Percentiles rank a stretch among this genome's conserved stretches.
Conservation (phyloP, 805 yeast genomes). For the Candida manassasensis region DNA sequence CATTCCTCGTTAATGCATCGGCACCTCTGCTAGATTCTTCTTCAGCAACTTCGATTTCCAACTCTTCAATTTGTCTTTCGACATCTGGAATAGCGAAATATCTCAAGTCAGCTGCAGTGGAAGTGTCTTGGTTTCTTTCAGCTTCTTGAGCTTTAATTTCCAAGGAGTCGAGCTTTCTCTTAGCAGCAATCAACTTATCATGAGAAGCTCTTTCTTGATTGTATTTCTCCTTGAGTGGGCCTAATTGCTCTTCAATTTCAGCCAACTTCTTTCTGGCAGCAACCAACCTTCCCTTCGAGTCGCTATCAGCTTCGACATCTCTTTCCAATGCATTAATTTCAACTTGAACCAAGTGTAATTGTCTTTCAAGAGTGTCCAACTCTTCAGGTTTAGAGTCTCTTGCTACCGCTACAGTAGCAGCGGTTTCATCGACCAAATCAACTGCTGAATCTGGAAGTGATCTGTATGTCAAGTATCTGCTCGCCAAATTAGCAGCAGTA, state of each 20-base stretch:
- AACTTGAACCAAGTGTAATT: constrained; percentile 84
- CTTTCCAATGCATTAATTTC: constrained; percentile 96
- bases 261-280: constrained; percentile 77
- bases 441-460: constrained; percentile 96
- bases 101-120: constrained; percentile 90
- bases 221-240: constrained; percentile 81
- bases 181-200: constrained; percentile 83
- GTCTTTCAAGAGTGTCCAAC: constrained; percentile 88
- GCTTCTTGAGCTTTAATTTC: constrained; percentile 94
- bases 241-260: constrained; percentile 75
- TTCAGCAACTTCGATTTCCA: constrained; percentile 75
- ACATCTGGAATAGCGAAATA: constrained; percentile 97
- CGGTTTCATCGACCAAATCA: constrained; percentile 91
- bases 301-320: constrained; percentile 78
- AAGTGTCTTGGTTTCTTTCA: constrained; percentile 93
- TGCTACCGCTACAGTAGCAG: constrained; percentile 96
- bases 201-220: constrained; percentile 85
- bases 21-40: constrained; percentile 60
- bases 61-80: constrained; percentile 63
- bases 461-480: constrained; percentile 90
- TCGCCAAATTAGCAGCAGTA: constrained; percentile 90
- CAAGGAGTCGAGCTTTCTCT: constrained; percentile 86
- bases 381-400: constrained; percentile 98
- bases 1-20: constrained; percentile 74
- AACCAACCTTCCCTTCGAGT: constrained; percentile 81